These are phyloP conservation scores for Geotrichum cucujoidarum DNA, from an alignment of 1,139 yeast genomes.

Conservation along the genomic window DNA sequence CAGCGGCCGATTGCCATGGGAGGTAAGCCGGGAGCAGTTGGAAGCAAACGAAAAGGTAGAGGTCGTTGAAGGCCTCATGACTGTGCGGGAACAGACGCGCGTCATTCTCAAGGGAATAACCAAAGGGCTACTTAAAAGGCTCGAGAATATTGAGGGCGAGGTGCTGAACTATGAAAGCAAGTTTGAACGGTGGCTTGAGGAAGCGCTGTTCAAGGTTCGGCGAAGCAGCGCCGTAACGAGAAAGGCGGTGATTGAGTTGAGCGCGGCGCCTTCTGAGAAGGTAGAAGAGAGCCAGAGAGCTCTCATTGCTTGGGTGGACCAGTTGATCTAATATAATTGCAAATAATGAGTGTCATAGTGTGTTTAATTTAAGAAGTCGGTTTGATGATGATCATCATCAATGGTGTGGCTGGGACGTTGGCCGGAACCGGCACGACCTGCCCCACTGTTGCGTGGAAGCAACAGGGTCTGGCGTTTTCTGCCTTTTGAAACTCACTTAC, in stretches of 20 bases:
- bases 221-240: background rate
- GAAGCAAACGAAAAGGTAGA: constrained; percentile 2
- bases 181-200: constrained; percentile 8
- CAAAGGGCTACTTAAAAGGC: background rate
- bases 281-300: background rate
- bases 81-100: constrained; percentile 3
- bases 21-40: constrained; percentile 2
- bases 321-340: too few species aligned
- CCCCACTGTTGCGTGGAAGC: too few species aligned
- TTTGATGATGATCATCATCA: too few species aligned
- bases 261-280: background rate
- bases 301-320: background rate
- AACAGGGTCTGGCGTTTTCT: too few species aligned
- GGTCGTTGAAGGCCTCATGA: background rate
- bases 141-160: constrained; percentile 7
- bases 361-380: background rate
- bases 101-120: constrained; percentile 5
- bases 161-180: constrained; percentile 5
- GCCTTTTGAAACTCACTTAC: too few species aligned
- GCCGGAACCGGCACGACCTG: too few species aligned
- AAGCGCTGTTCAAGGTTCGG: background rate
- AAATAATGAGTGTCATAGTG: too few species aligned
- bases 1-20: constrained; percentile 10
- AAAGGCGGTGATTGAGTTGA: background rate
- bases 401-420: too few species aligned